Percentiles rank a stretch among this genome's conserved stretches.
Evolutionary conservation across 352 stramenopile species (phyloP).

Genomic region (Globisporangium parvum): DNA sequence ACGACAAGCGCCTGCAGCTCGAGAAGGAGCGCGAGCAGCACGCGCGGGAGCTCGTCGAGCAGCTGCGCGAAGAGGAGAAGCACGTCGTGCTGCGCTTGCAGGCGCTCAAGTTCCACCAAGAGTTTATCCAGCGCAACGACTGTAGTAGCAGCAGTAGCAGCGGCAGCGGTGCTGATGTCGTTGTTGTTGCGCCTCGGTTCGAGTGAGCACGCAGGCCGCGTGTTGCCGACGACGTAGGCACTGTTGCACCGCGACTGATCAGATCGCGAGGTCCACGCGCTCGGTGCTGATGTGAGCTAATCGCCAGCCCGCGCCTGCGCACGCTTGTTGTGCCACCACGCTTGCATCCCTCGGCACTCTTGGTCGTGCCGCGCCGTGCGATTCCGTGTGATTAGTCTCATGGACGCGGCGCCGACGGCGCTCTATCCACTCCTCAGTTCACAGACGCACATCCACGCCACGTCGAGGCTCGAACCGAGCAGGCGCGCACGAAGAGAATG

Average conservation of each 20-base stretch:
- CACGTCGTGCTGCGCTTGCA: constrained; percentile 45
- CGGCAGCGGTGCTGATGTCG: background rate
- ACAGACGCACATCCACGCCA: too few relatives aligned
- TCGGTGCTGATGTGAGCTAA: too few relatives aligned
- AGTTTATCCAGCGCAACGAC: constrained; percentile 28
- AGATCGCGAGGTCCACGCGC: background rate
- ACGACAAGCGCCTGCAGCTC: constrained; percentile 24
- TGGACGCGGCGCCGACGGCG: too few relatives aligned
- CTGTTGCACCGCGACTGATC: background rate
- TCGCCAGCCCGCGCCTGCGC: too few relatives aligned
- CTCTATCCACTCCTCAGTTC: too few relatives aligned
- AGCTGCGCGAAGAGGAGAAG: constrained; percentile 54
- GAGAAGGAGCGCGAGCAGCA: constrained; percentile 40
- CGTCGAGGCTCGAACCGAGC: too few relatives aligned
- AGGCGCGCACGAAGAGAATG: too few relatives aligned
- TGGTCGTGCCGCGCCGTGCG: too few relatives aligned
- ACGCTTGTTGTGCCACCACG: too few relatives aligned
- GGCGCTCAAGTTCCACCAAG: constrained; percentile 48
- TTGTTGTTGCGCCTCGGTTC: background rate
- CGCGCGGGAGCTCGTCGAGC: constrained; percentile 26
- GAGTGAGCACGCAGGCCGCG: background rate
- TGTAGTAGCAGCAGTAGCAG: background rate
- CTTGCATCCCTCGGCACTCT: too few relatives aligned
- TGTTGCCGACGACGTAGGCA: too few relatives aligned
- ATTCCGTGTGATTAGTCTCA: too few relatives aligned